Conservation (phyloP, 2,329 filamentous ascomycete genomes). For the Ceratocystis smalleyi region DNA sequence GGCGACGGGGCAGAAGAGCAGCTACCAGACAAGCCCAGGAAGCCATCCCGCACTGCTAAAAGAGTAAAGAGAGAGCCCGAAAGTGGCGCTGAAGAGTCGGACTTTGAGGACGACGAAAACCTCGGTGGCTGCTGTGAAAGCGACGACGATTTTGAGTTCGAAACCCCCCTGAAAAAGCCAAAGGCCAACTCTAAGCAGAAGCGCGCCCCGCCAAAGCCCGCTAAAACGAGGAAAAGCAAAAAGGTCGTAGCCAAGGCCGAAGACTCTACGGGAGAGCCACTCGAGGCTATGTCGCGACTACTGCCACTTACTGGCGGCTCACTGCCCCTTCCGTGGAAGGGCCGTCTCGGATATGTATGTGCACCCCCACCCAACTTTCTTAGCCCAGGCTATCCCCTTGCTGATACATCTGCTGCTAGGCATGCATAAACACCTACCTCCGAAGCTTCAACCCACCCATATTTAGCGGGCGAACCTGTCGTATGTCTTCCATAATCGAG, state of each 20-base stretch:
- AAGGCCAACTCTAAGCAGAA: not conserved
- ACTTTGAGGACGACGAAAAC: constrained; percentile 10
- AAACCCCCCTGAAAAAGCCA: not conserved
- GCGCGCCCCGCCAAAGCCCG: not conserved
- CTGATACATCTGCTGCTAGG: constrained; percentile 30
- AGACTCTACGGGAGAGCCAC: not conserved
- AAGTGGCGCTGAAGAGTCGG: constrained; percentile 7
- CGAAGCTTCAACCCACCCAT: constrained; percentile 67
- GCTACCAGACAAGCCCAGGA: not conserved
- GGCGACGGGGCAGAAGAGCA: not conserved
- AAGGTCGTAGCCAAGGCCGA: constrained; percentile 1
- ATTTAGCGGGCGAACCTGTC: constrained; percentile 81
- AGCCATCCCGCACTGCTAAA: not conserved
- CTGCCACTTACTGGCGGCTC: constrained; percentile 12
- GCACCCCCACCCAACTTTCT: not conserved
- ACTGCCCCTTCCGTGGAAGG: constrained; percentile 15
- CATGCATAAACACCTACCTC: constrained; percentile 85
- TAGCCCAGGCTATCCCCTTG: not conserved
- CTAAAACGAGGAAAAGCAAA: constrained; percentile 2
- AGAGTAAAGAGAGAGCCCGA: not conserved
- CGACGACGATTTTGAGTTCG: constrained; percentile 10
- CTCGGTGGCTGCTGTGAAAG: constrained; percentile 12
- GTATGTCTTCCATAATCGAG: constrained; percentile 78
- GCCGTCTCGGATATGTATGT: constrained; percentile 16
- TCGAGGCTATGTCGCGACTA: constrained; percentile 11